These are phyloP conservation scores for Xenosphaeropsis pyriputrescens DNA, from an alignment of 2,329 filamentous ascomycete genomes.

Conservation along the genomic window DNA sequence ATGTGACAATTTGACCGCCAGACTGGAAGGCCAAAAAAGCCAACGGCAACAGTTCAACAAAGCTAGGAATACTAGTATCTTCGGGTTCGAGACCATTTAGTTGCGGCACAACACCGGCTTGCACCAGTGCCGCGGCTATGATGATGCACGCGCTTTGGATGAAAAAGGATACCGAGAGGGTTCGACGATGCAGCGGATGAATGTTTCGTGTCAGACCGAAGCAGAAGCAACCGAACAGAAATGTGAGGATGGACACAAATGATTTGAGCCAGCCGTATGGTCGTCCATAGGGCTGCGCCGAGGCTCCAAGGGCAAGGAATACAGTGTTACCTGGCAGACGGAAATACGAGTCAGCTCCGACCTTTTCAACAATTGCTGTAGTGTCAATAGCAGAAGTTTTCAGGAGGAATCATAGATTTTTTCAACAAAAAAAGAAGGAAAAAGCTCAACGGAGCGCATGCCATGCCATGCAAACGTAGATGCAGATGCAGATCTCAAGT, in stretches of 20 bases:
- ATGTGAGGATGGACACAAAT: conserved; percentile 34
- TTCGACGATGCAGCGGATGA: conserved; percentile 23
- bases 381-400: too few species aligned
- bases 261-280: conserved; percentile 38
- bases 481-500: too few species aligned
- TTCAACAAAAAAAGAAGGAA: too few species aligned
- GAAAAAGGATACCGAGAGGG: conserved; percentile 32
- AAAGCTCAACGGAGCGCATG: too few species aligned
- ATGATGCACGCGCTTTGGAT: conserved; percentile 34
- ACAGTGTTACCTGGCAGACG: conserved; percentile 37
- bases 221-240: conserved; percentile 35
- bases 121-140: conserved; percentile 34
- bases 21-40: conserved; percentile 51
- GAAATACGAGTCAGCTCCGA: neutral
- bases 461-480: too few species aligned
- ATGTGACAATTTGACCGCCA: conserved; percentile 65
- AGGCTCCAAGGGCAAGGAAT: conserved; percentile 43
- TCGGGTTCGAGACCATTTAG: conserved; percentile 18
- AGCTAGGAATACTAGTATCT: conserved; percentile 16
- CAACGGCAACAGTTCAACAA: conserved; percentile 28
- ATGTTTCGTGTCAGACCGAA: conserved; percentile 23
- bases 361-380: too few species aligned
- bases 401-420: too few species aligned
- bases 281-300: conserved; percentile 28
- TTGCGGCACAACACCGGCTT: conserved; percentile 28